A percentile compares a stretch with the other conserved stretches of the same genome.
Evolutionary conservation across 1,284 basidiomycete genomes (phyloP).

Genomic region (Porodaedalea pini): DNA sequence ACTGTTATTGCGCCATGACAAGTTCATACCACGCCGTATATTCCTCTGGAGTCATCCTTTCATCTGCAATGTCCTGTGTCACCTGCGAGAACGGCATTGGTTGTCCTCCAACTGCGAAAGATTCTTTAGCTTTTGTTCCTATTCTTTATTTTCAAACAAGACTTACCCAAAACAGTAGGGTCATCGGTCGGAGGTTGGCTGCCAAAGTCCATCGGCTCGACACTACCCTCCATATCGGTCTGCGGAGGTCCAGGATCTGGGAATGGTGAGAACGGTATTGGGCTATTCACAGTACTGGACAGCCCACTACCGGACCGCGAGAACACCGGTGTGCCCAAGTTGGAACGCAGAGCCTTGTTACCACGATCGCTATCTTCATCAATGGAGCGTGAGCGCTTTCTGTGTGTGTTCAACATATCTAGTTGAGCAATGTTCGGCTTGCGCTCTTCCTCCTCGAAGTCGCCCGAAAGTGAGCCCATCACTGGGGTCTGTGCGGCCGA

Average conservation of each 20-base stretch:
- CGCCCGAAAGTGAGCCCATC: conserved; percentile 40
- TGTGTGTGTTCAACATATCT: conserved; percentile 62
- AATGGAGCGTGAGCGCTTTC: conserved; percentile 64
- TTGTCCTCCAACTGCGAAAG: conserved; percentile 62
- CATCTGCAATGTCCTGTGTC: conserved; percentile 73
- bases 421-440: conserved; percentile 63
- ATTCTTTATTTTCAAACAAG: too few relatives aligned
- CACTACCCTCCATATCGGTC: conserved; percentile 23
- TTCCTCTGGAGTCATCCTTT: conserved; percentile 80
- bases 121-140: conserved; percentile 10
- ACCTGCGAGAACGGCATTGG: conserved; percentile 66
- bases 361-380: conserved; percentile 47
- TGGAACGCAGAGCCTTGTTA: conserved; percentile 36
- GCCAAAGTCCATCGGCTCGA: conserved; percentile 22
- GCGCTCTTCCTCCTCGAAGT: conserved; percentile 56
- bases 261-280: conserved; percentile 5
- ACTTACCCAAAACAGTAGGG: conserved; percentile 62
- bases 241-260: conserved; percentile 2
- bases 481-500: conserved; percentile 59
- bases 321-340: conserved; percentile 17
- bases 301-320: conserved; percentile 12
- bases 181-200: conserved; percentile 39
- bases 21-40: conserved; percentile 76
- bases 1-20: conserved; percentile 37
- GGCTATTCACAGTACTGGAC: conserved; percentile 14